Evolutionary conservation across 106 monocot genomes (phyloP), one percentile per base, ranked within the genome.

Genomic region (Phalaenopsis aphrodite): DNA sequence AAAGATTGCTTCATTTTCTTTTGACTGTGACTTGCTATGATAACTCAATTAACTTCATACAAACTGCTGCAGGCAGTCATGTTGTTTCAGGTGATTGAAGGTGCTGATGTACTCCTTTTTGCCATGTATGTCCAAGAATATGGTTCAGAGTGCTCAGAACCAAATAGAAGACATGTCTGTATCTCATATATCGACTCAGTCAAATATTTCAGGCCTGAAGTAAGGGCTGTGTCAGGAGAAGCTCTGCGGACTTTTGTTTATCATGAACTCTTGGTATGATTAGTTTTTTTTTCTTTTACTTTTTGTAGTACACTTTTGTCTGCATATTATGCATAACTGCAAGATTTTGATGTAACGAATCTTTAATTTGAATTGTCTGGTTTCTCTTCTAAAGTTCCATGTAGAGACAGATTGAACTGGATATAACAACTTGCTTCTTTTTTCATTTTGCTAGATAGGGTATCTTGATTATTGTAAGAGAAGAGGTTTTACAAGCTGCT

Each of bases 41-140:
- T 0, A 30, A 30, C 30, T 12, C 5, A 9, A 71, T 38, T 71
- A 71, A 71, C 71, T 38, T 9, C 6, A 39, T 71, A 38, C 30
- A 71, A 71, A 71, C 71, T 71, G 71, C 38, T 71, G 39, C 85
- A 94, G 94, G 94, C 83, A 56, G 84, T 94, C 56, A 46, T 91
- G 42, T 82, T 94, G 75, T 94, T 91, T 82, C 94, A 94, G 76
- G 89, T 85, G 66, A 89, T 90, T 75, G 94, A 91, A 76, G 91
- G 94, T 77, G 83, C 79, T 9, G 94, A 94, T 78, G 91, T 94
- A 57, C 88, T 80, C 41, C 84, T 94, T 17, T 94, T 89, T 79
- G 91, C 81, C 30, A 94, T 94, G 89, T 94, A 90, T 79, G 89
- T 91, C 11, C 94, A 94, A 84, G 94, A 94, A 82, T 94, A 85